phyloP scores from a whole-genome alignment of 2,329 filamentous ascomycete genomes.

The Botryosphaeria agaves region DNA sequence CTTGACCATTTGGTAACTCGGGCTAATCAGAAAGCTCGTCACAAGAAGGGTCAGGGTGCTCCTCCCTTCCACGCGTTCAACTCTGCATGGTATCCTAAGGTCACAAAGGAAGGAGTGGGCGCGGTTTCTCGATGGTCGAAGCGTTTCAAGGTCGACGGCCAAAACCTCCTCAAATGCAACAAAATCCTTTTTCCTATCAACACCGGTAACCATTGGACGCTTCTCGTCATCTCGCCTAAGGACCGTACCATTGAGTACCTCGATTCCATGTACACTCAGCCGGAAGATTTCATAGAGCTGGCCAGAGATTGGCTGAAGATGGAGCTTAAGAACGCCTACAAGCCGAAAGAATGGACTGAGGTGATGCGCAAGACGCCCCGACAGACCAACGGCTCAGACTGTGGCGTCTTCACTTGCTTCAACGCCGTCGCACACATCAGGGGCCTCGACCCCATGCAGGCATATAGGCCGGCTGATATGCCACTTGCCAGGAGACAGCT shows the following conservation, averaged over 20 bases:
- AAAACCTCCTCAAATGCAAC: constrained; percentile 46
- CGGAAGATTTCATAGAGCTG: constrained; percentile 22
- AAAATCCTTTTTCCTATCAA: constrained; percentile 51
- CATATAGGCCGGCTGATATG: constrained; percentile 38
- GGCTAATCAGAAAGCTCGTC: constrained; percentile 36
- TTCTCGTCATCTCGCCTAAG: constrained; percentile 47
- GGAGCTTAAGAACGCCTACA: constrained; percentile 39
- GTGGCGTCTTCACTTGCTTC: constrained; percentile 59
- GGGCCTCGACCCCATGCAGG: constrained; percentile 17
- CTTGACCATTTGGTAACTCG: constrained; percentile 41
- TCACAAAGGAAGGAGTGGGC: constrained; percentile 30
- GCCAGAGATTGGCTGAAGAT: constrained; percentile 38
- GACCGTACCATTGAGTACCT: constrained; percentile 47
- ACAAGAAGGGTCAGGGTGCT: constrained; percentile 27
- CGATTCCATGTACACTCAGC: constrained; percentile 40
- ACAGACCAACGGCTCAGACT: constrained; percentile 55
- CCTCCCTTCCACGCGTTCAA: constrained; percentile 45
- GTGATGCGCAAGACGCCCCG: constrained; percentile 31
- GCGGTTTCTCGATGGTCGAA: constrained; percentile 38
- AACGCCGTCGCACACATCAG: constrained; percentile 46
- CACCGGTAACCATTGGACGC: constrained; percentile 53
- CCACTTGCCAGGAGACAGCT: constrained; percentile 42
- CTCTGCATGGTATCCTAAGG: constrained; percentile 46
- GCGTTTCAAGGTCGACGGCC: constrained; percentile 37
- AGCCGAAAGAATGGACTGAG: constrained; percentile 40